Percentiles rank a stretch among this genome's conserved stretches.
Conservation (phyloP, 2,329 filamentous ascomycete species). For the Fusarium hainanense region DNA sequence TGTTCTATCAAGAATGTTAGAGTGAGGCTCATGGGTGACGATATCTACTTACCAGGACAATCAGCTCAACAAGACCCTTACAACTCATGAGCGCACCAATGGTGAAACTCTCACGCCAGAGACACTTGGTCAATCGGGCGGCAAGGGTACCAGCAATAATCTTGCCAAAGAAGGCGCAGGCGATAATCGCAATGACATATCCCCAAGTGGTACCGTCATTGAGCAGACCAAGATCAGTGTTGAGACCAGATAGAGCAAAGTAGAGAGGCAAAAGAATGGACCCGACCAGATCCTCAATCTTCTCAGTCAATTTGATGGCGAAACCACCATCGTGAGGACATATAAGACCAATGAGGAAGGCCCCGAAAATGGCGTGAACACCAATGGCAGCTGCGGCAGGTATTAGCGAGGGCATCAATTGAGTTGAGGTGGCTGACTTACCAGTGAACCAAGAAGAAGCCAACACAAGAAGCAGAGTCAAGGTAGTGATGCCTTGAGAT, state of each 20-base stretch:
- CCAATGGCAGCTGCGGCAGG: slow-evolving; percentile 72
- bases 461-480: slow-evolving; percentile 84
- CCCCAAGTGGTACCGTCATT: slow-evolving; percentile 86
- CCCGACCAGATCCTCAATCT: slow-evolving; percentile 90
- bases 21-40: rapidly evolving
- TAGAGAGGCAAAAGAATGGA: slow-evolving; percentile 90
- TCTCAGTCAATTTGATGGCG: slow-evolving; percentile 90
- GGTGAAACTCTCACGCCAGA: slow-evolving; percentile 91
- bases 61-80: slow-evolving; percentile 93
- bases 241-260: slow-evolving; percentile 91
- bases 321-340: slow-evolving; percentile 91
- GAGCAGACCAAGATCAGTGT: slow-evolving; percentile 86
- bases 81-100: slow-evolving; percentile 96
- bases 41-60: slow-evolving; percentile 77
- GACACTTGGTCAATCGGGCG: slow-evolving; percentile 73
- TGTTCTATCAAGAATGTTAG: slow-evolving; percentile 57
- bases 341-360: slow-evolving; percentile 88
- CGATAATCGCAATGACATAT: slow-evolving; percentile 86
- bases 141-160: slow-evolving; percentile 84
- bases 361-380: slow-evolving; percentile 93
- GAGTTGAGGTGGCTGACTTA: background rate
- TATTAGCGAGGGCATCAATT: background rate
- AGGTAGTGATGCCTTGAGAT: slow-evolving; percentile 82
- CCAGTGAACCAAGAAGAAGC: slow-evolving; percentile 86
- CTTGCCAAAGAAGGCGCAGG: slow-evolving; percentile 85